These are phyloP conservation scores for Lolium rigidum DNA, from an alignment of 176 grass and related monocot genomes.

Conservation along the genomic window DNA sequence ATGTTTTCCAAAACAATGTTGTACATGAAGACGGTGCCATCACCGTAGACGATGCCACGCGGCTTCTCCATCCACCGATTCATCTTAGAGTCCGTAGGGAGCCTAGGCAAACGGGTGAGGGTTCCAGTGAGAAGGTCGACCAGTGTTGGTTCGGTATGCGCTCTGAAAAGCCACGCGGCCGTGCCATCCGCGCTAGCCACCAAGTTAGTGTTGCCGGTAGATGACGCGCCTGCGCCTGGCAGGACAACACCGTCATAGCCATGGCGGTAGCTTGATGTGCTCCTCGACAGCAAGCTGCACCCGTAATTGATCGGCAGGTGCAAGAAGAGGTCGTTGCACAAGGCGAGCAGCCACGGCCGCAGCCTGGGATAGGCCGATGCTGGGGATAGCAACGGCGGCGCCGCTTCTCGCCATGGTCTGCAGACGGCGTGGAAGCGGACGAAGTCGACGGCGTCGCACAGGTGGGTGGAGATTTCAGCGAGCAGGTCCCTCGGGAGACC, in stretches of 20 bases:
- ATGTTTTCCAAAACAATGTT: no score
- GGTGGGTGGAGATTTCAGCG: not conserved
- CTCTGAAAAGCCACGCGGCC: not conserved
- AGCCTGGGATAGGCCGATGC: not conserved
- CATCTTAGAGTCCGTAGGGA: not conserved
- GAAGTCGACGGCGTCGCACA: not conserved
- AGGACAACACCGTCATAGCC: no score
- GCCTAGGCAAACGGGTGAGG: not conserved
- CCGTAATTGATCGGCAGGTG: no score
- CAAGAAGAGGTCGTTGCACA: no score
- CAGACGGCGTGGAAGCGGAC: slow-evolving; percentile 15
- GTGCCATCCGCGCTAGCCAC: not conserved
- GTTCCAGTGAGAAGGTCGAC: not conserved
- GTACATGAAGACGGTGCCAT: no score
- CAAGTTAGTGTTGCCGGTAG: not conserved
- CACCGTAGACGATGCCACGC: no score
- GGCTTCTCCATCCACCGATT: no score
- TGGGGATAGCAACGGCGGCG: not conserved
- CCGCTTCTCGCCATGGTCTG: not conserved
- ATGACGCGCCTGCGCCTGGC: not conserved
- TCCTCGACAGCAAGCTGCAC: not conserved
- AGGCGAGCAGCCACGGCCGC: not conserved
- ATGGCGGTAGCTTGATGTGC: no score
- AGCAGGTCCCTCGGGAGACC: not conserved
- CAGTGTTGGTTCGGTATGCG: not conserved